Evolutionary conservation across 495 filamentous ascomycete genomes (phyloP), one percentile per base, ranked within the genome.

Genomic region (Lindgomyces ingoldianus): DNA sequence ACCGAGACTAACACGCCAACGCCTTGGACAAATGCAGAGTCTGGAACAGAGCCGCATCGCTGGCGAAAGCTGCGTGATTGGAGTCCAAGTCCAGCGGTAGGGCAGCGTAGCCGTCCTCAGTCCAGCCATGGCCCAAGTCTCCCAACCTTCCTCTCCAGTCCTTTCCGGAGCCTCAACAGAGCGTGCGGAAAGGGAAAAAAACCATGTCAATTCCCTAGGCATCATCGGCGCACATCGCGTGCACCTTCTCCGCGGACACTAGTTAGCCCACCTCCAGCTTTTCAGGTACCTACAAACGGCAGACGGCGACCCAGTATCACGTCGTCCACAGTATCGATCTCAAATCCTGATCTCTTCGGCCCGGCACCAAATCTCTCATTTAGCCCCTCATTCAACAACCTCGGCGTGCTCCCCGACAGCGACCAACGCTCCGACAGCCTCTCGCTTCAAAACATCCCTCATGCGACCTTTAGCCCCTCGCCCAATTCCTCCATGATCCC

Each of bases 11-110:
- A 0, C 11, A 64, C 41, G 21, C 51, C 51, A 4, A 64, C 50
- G 4, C 60, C n/a, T 2, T 10, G 19, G 2, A 56, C 60, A 19
- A 64, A 64, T 26, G 52, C 29, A 30, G 51, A 57, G 10, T 50
- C 60, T 8, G 60, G 60, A 3, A 21, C 33, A 6, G 52, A 64
- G 16, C 51, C 50, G 8, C 18, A 49, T 39, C 60, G 27, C 1
- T 64, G 60, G 60, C 39, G 29, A 1, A 16, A 14, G 2, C 21
- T 57, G 22, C 54, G 45, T 16, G 51, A 42, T 24, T 47, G 42
- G 3, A 56, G 42, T 26, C 51, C 51, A 1, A 10, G 22, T 3
- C 59, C 50, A 29, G 50, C 9, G 14, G n/a, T 27, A 8, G 29
- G 3, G 10, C 29, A 12, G 3, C 3, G 52, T 11, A 27, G 9